Evolutionary conservation across 2,329 filamentous ascomycete species (phyloP), one percentile per base, ranked within the genome.

Genomic region (Cytospora piceae): DNA sequence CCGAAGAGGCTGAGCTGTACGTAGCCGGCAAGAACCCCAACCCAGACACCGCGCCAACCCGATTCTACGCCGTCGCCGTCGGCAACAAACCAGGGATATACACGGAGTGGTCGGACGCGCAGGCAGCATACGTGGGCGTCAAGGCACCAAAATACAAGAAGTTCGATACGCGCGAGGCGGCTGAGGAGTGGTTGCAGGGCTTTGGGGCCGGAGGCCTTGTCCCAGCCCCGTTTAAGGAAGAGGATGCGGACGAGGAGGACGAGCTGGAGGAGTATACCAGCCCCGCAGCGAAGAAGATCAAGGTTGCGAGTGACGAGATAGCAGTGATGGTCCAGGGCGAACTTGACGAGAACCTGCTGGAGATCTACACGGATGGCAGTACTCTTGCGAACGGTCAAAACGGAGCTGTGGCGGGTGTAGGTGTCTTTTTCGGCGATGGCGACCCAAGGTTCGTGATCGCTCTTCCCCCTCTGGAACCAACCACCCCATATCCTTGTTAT

Each of bases 1-100:
- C 84, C 66, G 84, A 88, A 68, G 93, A 97, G 67, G 94, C 94
- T n/a, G 85, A 91, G 72, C 87, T 86, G 2, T 97, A 92, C 74
- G 82, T 92, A 31, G 86, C 84, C 1, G 91, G 91, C 56, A 84
- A 83, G 70, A 83, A 84, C 64, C 76, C 76, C 3, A 70, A 73
- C 17, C 73, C 77, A 20, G 72, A 77, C 24, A 72, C 78, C 27
- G 75, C 79, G 51, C 78, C 81, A 55, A 73, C 79, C 58, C 81
- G 79, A 58, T 89, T 83, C 75, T 89, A 89, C 72, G 87, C 82
- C 4, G 85, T 90, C 7, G 87, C 86, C 1, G 79, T 85, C 6
- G 87, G 87, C n/a, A 79, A 77, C 53, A 77, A 76, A 22, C 84
- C 86, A 1, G 87, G 87, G 37, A 84, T 90, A 34, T 89, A 87